These are phyloP conservation scores for Trichophyton equinum DNA, from an alignment of 2,329 filamentous ascomycete genomes.

Conservation along the genomic window DNA sequence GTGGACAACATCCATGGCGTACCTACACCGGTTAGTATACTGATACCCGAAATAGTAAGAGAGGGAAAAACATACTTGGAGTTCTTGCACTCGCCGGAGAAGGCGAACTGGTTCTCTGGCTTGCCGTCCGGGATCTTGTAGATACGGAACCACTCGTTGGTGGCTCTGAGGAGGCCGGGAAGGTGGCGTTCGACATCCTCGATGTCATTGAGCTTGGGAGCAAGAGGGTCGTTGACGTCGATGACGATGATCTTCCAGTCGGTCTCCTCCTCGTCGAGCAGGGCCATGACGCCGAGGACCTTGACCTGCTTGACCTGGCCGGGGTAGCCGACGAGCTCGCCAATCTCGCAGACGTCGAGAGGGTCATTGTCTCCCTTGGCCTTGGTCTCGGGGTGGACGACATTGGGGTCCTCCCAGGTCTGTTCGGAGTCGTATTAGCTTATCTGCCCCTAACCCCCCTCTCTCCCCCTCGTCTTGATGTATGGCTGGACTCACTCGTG, in stretches of 20 bases:
- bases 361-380: slow-evolving; percentile 99
- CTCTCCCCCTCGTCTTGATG: no score
- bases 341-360: slow-evolving; percentile 98
- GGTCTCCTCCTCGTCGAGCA: slow-evolving; percentile 98
- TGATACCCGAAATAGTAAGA: neutral
- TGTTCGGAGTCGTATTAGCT: slow-evolving; percentile 27
- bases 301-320: slow-evolving; percentile 99
- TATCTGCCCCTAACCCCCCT: neutral
- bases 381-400: slow-evolving; percentile 96
- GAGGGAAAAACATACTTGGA: slow-evolving; percentile 53
- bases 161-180: slow-evolving; percentile 88
- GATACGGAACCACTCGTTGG: slow-evolving; percentile 99
- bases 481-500: slow-evolving; percentile 54
- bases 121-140: slow-evolving; percentile 99
- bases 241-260: slow-evolving; percentile 99
- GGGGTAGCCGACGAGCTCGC: slow-evolving; percentile 88
- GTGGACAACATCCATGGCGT: slow-evolving; percentile 87
- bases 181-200: slow-evolving; percentile 99
- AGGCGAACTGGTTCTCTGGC: slow-evolving; percentile 99
- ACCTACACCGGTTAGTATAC: slow-evolving; percentile 38
- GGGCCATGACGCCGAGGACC: slow-evolving; percentile 97
- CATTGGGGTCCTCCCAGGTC: slow-evolving; percentile 99
- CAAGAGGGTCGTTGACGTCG: slow-evolving; percentile 93
- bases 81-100: slow-evolving; percentile 99
- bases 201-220: slow-evolving; percentile 91